Conservation (phyloP, 2,329 filamentous ascomycete species). For the Sporothrix mexicana region DNA sequence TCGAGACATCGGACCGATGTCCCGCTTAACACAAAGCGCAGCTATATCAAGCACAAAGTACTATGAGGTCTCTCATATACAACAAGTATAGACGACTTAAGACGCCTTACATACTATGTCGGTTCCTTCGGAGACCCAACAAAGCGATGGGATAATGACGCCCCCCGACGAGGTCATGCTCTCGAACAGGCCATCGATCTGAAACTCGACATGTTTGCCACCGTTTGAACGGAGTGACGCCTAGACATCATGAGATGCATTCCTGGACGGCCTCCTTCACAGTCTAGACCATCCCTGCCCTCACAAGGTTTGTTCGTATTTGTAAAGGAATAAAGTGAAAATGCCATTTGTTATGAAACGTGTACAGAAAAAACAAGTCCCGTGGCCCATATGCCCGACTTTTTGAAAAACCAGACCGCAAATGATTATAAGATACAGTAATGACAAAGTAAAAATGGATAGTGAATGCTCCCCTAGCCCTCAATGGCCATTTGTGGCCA, state of each 20-base stretch:
- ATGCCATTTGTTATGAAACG: neutral
- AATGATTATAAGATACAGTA: slow-evolving; percentile 17
- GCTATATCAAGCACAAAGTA: neutral
- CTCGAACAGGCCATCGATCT: neutral
- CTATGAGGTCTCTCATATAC: slow-evolving; percentile 4
- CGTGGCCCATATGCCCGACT: neutral
- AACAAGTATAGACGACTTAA: neutral
- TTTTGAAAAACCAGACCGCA: neutral
- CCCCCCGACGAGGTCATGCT: neutral
- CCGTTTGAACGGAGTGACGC: neutral
- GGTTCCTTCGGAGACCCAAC: neutral
- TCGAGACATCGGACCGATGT: slow-evolving; percentile 10
- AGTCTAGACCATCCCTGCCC: neutral
- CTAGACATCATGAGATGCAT: neutral
- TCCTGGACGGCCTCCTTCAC: too few relatives aligned
- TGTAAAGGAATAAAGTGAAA: neutral
- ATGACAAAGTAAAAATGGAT: neutral
- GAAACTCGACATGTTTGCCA: neutral
- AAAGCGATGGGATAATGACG: neutral
- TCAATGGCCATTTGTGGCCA: slow-evolving; percentile 13
- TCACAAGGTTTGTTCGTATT: neutral
- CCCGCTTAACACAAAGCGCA: neutral
- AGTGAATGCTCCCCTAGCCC: neutral
- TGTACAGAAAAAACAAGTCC: neutral
- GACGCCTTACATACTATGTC: neutral